phyloP scores from a whole-genome alignment of 306 rosid genomes.

The Delonix regia region DNA sequence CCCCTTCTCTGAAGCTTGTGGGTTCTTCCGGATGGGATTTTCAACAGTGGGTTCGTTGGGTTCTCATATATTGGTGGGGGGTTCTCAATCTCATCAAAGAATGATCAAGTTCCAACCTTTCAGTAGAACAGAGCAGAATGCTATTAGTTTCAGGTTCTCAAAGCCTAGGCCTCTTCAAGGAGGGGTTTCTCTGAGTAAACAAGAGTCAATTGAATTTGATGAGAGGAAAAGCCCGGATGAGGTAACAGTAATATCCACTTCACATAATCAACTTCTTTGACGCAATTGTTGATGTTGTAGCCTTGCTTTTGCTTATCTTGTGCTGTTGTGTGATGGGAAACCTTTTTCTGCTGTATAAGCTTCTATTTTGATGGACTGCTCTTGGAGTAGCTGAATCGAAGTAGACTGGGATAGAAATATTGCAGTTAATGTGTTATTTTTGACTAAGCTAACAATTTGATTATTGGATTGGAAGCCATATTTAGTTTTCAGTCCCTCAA shows the following conservation, averaged over 20 bases:
- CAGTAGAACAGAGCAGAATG: constrained; percentile 16
- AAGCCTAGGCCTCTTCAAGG: constrained; percentile 34
- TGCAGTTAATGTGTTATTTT: background rate
- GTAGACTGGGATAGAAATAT: background rate
- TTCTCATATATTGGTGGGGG: constrained; percentile 42
- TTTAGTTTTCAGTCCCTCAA: background rate
- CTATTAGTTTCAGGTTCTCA: constrained; percentile 45
- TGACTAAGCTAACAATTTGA: background rate
- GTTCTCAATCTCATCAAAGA: constrained; percentile 37
- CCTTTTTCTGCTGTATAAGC: background rate
- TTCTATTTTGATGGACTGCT: background rate
- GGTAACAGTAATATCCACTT: constrained; percentile 56
- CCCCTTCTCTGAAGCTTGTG: constrained; percentile 10
- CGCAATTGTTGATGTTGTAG: constrained; percentile 5
- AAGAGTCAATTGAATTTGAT: constrained; percentile 48
- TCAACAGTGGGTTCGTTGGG: constrained; percentile 55
- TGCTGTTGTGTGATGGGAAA: background rate
- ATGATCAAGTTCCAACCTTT: constrained; percentile 41
- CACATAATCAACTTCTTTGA: constrained; percentile 13
- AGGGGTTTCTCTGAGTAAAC: constrained; percentile 45
- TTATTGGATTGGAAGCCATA: background rate
- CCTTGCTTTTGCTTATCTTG: background rate
- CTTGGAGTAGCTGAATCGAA: background rate
- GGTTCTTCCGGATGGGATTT: constrained; percentile 51
- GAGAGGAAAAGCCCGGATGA: constrained; percentile 79